Conservation (phyloP, 768 basidiomycete genomes). For the Leccinum olivaceopallidum region DNA sequence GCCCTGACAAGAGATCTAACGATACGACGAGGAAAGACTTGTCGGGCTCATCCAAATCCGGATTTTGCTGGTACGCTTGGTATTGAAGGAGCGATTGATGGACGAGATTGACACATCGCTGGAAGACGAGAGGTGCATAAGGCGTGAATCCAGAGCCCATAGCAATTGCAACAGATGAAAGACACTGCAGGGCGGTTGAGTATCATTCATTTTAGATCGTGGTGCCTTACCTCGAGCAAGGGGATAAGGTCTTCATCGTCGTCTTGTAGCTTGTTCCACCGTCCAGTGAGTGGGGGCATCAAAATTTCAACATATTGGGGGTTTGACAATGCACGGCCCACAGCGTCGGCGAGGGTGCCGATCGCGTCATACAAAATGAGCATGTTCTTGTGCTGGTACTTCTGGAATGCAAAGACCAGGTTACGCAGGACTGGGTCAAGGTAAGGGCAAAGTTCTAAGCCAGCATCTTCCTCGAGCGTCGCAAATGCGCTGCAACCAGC, state of each 20-base stretch:
- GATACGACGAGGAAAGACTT: constrained; percentile 97
- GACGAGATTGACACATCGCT: constrained; percentile 86
- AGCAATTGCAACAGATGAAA: constrained; percentile 96
- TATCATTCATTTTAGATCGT: constrained; percentile 4
- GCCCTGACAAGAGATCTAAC: constrained; percentile 92
- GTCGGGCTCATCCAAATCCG: constrained; percentile 93
- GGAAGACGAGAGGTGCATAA: constrained; percentile 89
- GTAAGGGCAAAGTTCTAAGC: constrained; percentile 84
- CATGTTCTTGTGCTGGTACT: constrained; percentile 99
- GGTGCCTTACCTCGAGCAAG: constrained; percentile 76
- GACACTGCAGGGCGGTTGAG: constrained; percentile 58
- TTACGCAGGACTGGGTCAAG: constrained; percentile 94
- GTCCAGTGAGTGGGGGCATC: constrained; percentile 90
- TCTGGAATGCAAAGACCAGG: constrained; percentile 93
- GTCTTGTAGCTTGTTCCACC: constrained; percentile 90
- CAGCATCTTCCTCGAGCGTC: constrained; percentile 97
- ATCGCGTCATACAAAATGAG: constrained; percentile 99
- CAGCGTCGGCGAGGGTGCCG: constrained; percentile 96
- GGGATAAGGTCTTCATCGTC: constrained; percentile 94
- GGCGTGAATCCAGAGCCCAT: constrained; percentile 87
- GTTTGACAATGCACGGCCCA: constrained; percentile 85
- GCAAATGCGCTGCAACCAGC: constrained; percentile 99
- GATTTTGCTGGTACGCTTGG: constrained; percentile 84
- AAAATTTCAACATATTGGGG: constrained; percentile 88
- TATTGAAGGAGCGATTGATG: constrained; percentile 82